These are phyloP conservation scores for Setaria italica DNA, from an alignment of 202 grass and related monocot genomes.

Conservation along the genomic window DNA sequence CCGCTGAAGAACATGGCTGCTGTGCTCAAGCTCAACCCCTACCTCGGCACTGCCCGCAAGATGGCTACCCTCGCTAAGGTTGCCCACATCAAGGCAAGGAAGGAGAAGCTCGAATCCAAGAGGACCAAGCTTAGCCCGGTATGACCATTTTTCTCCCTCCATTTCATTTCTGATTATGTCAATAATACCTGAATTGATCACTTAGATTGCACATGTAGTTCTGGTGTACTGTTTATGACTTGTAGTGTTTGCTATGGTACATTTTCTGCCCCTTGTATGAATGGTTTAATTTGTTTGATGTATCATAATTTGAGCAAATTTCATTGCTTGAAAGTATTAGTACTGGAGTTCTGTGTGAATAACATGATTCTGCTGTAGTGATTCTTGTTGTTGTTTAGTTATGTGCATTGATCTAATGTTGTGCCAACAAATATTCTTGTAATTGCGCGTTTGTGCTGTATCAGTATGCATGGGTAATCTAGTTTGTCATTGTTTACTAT, in stretches of 20 bases:
- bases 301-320: not conserved
- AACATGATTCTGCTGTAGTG: not conserved
- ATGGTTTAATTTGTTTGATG: not conserved
- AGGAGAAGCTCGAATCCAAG: conserved; percentile 75
- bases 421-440: not conserved
- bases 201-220: too few relatives aligned
- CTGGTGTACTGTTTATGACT: not conserved
- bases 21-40: conserved; percentile 81
- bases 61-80: conserved; percentile 80
- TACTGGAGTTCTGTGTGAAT: not conserved
- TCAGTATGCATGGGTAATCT: not conserved
- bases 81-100: conserved; percentile 67
- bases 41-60: conserved; percentile 66
- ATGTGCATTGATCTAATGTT: not conserved
- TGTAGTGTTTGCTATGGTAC: not conserved
- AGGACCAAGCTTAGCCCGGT: conserved; percentile 72
- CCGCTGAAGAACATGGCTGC: conserved; percentile 76
- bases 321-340: not conserved
- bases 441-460: not conserved
- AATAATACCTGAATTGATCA: not conserved
- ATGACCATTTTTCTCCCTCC: not conserved
- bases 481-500: not conserved
- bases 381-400: not conserved
- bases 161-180: not conserved
- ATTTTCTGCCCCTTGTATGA: not conserved